phyloP scores from a whole-genome alignment of 768 basidiomycete genomes.

The Antrodiella citrinella region DNA sequence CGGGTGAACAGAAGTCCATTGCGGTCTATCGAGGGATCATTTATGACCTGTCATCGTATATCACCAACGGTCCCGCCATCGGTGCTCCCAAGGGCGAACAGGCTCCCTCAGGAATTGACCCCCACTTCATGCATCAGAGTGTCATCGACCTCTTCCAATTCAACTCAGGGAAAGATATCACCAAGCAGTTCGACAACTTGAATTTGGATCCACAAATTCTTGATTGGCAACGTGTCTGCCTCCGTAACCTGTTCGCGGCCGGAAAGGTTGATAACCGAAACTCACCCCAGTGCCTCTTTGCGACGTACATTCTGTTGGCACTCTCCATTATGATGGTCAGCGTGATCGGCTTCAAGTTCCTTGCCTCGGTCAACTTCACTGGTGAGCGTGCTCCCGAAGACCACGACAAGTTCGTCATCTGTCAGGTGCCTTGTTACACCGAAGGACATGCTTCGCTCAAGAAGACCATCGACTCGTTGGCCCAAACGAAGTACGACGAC shows the following conservation, averaged over 20 bases:
- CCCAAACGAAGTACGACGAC: constrained; percentile 94
- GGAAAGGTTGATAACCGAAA: constrained; percentile 91
- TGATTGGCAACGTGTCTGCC: constrained; percentile 71
- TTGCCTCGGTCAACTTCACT: constrained; percentile 83
- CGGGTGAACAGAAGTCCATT: constrained; percentile 51
- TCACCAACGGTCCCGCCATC: constrained; percentile 58
- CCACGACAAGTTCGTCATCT: constrained; percentile 95
- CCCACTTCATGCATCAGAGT: constrained; percentile 62
- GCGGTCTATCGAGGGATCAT: constrained; percentile 84
- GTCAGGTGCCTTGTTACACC: constrained; percentile 98
- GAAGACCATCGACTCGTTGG: constrained; percentile 88
- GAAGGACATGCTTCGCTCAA: constrained; percentile 86
- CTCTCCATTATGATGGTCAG: constrained; percentile 88
- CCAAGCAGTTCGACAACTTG: constrained; percentile 60
- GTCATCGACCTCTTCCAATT: constrained; percentile 72
- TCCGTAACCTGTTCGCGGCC: constrained; percentile 88
- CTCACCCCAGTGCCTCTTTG: constrained; percentile 86
- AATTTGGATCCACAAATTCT: constrained; percentile 54
- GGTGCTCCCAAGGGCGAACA: constrained; percentile 37
- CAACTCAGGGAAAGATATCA: constrained; percentile 72
- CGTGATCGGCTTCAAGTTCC: constrained; percentile 94
- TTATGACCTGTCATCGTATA: constrained; percentile 82
- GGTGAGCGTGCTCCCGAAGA: constrained; percentile 80
- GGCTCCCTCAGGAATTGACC: constrained; percentile 32
- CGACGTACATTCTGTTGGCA: constrained; percentile 84